phyloP scores from a whole-genome alignment of 305 asterid species.

The Fraxinus platypoda region DNA sequence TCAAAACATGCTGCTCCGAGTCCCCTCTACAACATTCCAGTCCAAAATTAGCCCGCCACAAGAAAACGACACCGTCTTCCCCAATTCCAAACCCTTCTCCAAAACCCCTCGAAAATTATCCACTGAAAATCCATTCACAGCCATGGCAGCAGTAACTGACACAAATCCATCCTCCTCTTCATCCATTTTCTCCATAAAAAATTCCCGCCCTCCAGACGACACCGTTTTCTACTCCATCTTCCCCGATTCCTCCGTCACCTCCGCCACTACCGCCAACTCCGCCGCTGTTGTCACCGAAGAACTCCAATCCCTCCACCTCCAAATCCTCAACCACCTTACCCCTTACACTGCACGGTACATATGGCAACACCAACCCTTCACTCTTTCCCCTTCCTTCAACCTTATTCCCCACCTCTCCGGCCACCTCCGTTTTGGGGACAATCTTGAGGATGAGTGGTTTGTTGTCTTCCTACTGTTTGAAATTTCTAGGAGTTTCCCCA shows the following conservation, averaged over 20 bases:
- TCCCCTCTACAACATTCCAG: too few species aligned
- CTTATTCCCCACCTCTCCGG: constrained; percentile 78
- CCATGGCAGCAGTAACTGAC: constrained; percentile 46
- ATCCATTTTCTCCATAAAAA: constrained; percentile 49
- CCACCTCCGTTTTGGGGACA: constrained; percentile 80
- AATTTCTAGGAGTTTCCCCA: constrained; percentile 47
- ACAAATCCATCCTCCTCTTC: constrained; percentile 36
- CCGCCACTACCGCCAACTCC: not conserved
- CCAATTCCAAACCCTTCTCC: not conserved
- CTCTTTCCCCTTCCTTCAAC: constrained; percentile 38
- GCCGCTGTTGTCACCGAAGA: constrained; percentile 11
- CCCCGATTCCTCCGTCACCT: constrained; percentile 51
- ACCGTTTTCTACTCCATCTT: constrained; percentile 72
- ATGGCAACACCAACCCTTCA: constrained; percentile 85
- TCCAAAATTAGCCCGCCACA: too few species aligned
- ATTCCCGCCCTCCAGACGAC: constrained; percentile 60
- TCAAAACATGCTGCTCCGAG: too few species aligned
- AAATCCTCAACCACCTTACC: constrained; percentile 52
- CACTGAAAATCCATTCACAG: not conserved
- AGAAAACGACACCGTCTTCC: not conserved
- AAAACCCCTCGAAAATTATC: not conserved
- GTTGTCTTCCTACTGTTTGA: constrained; percentile 67
- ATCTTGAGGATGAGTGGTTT: constrained; percentile 94
- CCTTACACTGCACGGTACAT: constrained; percentile 53
- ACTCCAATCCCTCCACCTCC: constrained; percentile 69